Base-by-base conservation (phyloP, 2,329 filamentous ascomycete species). In the Fusarium algeriense region DNA sequence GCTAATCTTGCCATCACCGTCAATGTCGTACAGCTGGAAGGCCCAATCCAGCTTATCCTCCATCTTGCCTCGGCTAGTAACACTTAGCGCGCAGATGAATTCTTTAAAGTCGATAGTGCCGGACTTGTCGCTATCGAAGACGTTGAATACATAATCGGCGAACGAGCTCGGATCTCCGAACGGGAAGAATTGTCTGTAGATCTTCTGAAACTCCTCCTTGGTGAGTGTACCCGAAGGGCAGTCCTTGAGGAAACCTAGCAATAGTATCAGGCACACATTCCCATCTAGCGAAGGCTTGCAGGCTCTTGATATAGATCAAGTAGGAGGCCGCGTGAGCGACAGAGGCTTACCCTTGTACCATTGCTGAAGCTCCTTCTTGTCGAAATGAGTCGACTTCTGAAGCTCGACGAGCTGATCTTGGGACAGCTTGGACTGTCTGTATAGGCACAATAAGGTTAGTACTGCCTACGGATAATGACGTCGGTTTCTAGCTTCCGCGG, bases 21-120 rank as follows among this genome's bases (percentile, higher is more conserved):
- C 96, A 78, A 99, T 98, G 83, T 99, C 96, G 83, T 99, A 99
- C 75, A 99, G 88, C 85, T 99, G 95, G 85, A 99, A 99, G 19
- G 96, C 96, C 96, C 96, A 99, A 82, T 98, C 95, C 63, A 99
- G 88, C 84, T 99, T 99, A 84, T 99, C 96, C 84, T 99, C 96
- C 94, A 98, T 97, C 86, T 97, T 97, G 79, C 96, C 96, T 76
- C 96, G 90, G 83, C 94, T 97, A 54, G 96, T 99, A 79, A 99
- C 95, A 82, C 94, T 97, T 71, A 99, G 85, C 32, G 96, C 96
- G 85, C 95, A 98, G 83, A 99, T 99, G 84, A 99, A 99, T 83
- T 99, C 96, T 82, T 98, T 98, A 84, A 99, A 99, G 84, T 99
- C 96, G 80, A 99, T 99, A 75, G 93, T 95, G 74, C 96, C 96